Evolutionary conservation across 371 early-diverging fungal species (phyloP).

Genomic region (Catenaria anguillulae): DNA sequence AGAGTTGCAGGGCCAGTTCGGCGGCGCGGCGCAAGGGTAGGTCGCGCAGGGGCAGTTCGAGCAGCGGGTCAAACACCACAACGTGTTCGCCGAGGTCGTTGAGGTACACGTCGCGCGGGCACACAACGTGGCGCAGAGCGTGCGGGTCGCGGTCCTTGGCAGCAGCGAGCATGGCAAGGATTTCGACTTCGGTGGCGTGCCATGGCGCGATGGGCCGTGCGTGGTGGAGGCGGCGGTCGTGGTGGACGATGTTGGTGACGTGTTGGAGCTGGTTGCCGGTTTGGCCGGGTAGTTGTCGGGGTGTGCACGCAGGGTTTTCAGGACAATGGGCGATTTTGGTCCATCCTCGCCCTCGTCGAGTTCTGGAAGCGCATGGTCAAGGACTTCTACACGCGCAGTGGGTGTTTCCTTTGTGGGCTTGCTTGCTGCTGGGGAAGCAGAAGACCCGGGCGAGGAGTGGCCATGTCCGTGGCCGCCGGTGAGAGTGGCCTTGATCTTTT

Average conservation of each 20-base stretch:
- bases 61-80: background rate
- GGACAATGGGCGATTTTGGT: too few relatives aligned
- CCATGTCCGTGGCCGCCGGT: too few relatives aligned
- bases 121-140: background rate
- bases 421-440: too few relatives aligned
- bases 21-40: background rate
- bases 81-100: background rate
- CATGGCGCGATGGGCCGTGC: background rate
- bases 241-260: background rate
- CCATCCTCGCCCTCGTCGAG: too few relatives aligned
- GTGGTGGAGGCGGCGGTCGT: background rate
- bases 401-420: background rate
- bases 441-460: too few relatives aligned
- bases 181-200: background rate
- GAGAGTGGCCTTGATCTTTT: background rate
- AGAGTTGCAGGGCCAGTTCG: background rate
- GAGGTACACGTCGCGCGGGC: background rate
- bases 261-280: background rate
- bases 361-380: too few relatives aligned
- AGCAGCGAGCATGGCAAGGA: background rate
- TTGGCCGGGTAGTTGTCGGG: background rate
- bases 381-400: background rate
- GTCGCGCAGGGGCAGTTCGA: background rate
- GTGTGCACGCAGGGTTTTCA: too few relatives aligned
- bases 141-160: background rate